Evolutionary conservation across 2,329 filamentous ascomycete genomes (phyloP).

Genomic region (Pseudogymnoascus sp.): DNA sequence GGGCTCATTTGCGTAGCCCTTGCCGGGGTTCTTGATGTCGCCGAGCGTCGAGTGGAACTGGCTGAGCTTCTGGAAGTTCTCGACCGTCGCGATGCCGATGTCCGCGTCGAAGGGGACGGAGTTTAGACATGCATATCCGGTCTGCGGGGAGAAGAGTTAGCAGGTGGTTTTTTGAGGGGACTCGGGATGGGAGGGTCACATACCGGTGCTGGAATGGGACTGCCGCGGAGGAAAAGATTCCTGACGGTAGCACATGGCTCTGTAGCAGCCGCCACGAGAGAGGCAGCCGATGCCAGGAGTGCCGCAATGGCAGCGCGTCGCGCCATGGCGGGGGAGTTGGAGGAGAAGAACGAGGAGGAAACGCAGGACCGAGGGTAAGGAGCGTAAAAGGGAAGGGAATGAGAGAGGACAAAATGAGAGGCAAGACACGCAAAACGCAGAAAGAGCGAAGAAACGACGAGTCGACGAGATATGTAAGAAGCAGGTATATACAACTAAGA

Average conservation of each 20-base stretch:
- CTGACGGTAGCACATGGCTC: not conserved
- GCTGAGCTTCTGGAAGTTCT: slow-evolving; percentile 99
- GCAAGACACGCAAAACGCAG: not conserved
- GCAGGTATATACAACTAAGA: not conserved
- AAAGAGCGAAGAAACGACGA: not conserved
- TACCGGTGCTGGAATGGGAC: not conserved
- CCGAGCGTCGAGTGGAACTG: slow-evolving; percentile 75
- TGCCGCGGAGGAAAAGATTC: not conserved
- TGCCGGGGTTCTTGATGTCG: not conserved
- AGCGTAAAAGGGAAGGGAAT: slow-evolving; percentile 2
- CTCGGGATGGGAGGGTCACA: not conserved
- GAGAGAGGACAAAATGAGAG: not conserved
- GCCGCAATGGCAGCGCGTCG: not conserved
- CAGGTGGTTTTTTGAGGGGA: not conserved
- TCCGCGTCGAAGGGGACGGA: slow-evolving; percentile 58
- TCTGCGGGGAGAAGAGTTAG: slow-evolving; percentile 48
- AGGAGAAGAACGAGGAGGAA: not conserved
- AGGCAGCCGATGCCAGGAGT: not conserved
- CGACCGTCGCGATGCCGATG: slow-evolving; percentile 94
- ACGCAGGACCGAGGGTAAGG: not conserved
- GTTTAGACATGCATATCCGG: slow-evolving; percentile 99
- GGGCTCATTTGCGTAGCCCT: slow-evolving; percentile 1
- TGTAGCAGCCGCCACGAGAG: not conserved
- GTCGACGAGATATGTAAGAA: not conserved
- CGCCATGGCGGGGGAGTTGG: not conserved